Base-by-base conservation (phyloP, 1,139 yeast genomes). In the Candida smagusa region DNA sequence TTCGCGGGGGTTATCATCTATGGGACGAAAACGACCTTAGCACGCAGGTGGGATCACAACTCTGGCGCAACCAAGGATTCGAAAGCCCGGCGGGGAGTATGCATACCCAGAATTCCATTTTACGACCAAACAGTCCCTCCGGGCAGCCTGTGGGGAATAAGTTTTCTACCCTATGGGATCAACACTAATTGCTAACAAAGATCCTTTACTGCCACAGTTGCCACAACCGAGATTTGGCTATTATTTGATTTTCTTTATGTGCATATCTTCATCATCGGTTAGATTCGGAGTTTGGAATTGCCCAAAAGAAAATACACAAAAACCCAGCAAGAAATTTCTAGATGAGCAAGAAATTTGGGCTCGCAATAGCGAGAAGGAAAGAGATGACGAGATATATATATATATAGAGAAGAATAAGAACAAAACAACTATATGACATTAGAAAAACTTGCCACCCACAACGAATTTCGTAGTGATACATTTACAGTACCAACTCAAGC, bases 391-490 rank as follows among this genome's bases (percentile, higher is more conserved):
- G 23, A 23, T 22, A 32, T 32, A 25, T 12, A n/a, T 12, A 32
- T 19, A 32, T 26, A 25, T 19, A 26, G 6, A 16, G 28, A 13
- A 4, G 22, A 16, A 24, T 25, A 16, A 27, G 6, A 16, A 16
- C 19, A 16, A 16, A 16, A 16, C 19, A 16, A 16, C 19, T 16
- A 24, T 11, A 60, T 59, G 62, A 60, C 64, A 9, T 44, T 50
- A 28, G 49, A 39, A 30, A 53, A 41, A 23, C 57, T 53, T 35
- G 49, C 66, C 27, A 68, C 74, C 22, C 60, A 57, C 53, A 78
- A 78, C 52, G 85, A 79, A 53, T 80, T 84, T 58, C 76, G 76
- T 38, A 68, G 74, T 48, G 76, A 70, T 45, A 70, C 76, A 0
- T 70, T 69, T 53, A 70, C 76, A 9, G 68, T 72, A 3, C 75